These are phyloP conservation scores for Dendrostoma leiphaemia DNA, from an alignment of 2,329 filamentous ascomycete genomes.

Conservation along the genomic window DNA sequence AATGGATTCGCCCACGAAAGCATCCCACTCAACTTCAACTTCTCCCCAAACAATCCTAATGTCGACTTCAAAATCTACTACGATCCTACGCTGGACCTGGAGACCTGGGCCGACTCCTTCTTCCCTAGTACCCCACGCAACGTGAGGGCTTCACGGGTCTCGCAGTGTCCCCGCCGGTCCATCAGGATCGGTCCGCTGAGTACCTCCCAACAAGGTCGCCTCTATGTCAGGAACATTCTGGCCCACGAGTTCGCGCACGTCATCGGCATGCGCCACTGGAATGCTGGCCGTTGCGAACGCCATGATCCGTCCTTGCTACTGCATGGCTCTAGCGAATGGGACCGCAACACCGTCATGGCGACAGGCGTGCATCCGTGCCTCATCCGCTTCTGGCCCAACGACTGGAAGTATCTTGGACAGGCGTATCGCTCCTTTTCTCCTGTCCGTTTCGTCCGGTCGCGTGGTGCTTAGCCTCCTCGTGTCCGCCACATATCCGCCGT, in stretches of 20 bases:
- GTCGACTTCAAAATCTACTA: slow-evolving; percentile 1
- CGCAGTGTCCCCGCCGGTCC: background rate
- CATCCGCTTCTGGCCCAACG: background rate
- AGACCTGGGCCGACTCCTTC: background rate
- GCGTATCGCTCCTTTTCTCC: background rate
- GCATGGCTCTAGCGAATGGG: background rate
- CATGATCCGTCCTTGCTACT: background rate
- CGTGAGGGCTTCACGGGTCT: background rate
- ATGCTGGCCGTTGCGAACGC: background rate
- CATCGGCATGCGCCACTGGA: background rate
- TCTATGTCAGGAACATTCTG: background rate
- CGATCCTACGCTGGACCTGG: background rate
- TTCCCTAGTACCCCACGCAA: background rate
- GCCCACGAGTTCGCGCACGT: slow-evolving; percentile 2
- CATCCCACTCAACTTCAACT: background rate
- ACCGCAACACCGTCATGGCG: background rate
- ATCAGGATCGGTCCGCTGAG: background rate
- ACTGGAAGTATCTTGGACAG: background rate
- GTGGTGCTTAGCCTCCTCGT: background rate
- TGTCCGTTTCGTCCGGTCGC: background rate
- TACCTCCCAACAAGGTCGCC: background rate
- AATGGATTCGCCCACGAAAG: background rate
- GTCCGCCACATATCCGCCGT: too few relatives aligned
- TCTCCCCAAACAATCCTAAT: background rate
- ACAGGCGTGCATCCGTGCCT: background rate